Evolutionary conservation across 1,139 yeast species (phyloP), one percentile per base, ranked within the genome.

Genomic region (Pichia norvegensis): DNA sequence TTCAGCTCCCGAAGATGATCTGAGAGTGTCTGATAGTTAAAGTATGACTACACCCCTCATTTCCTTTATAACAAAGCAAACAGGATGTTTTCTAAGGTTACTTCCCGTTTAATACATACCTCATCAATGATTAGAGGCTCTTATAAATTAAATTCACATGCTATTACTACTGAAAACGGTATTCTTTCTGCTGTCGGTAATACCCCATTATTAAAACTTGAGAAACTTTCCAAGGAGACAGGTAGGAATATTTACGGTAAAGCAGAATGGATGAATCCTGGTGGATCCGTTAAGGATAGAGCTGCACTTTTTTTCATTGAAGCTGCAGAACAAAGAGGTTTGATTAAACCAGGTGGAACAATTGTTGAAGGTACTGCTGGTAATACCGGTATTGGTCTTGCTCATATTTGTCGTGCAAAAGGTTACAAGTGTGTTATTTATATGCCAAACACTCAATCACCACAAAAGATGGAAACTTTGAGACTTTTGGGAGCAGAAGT

Each of bases 191-290:
- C 57, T 5, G 79, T 87, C 51, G 97, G 97, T 25, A 85, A 86
- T 64, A 87, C 97, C 4, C 95, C 96, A 19, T 69, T 87, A 55
- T 68, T 87, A 53, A 74, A 75, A 55, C 72, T 88, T 43, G 80
- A 82, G 54, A 72, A 73, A 53, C 70, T 87, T 37, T 79, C 82
- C 48, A 69, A 68, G 40, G 70, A 86, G 41, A 79, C 87, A 17
- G 87, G 87, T 11, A 70, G 95, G 56, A 84, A 87, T 58, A 79
- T 87, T 55, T 86, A 78, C 61, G 96, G 86, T 44, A 87, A 87
- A 63, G 95, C 95, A 14, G 97, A 87, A 66, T 85, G 80, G 67
- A 84, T 85, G 83, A 87, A 88, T 66, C 97, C 97, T 2, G 96
- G 96, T 42, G 97, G 96, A 1, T 83, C 95, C 6, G 88, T 88